phyloP scores from a whole-genome alignment of 2,329 filamentous ascomycete genomes.

The Chalaropsis ovoidea region DNA sequence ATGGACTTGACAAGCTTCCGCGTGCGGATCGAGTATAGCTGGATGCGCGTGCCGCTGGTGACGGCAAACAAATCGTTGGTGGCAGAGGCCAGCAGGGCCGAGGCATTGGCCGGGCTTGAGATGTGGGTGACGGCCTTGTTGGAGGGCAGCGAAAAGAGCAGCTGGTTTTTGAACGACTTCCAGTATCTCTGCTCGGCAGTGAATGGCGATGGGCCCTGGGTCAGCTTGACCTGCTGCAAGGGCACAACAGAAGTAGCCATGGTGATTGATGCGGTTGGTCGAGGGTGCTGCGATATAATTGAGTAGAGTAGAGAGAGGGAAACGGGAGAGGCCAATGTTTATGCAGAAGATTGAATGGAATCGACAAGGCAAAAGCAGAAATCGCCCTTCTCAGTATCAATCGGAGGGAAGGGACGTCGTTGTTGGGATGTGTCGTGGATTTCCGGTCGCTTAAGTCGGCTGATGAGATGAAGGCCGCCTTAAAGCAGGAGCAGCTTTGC shows the following conservation, averaged over 20 bases:
- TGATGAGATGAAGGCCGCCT: too few species aligned
- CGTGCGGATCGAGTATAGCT: constrained; percentile 86
- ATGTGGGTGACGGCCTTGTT: constrained; percentile 86
- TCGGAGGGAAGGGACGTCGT: not conserved
- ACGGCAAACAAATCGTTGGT: constrained; percentile 70
- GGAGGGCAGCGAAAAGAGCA: constrained; percentile 81
- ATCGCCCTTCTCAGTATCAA: not conserved
- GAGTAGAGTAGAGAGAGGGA: not conserved
- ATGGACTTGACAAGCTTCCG: constrained; percentile 90
- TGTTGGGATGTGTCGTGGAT: too few species aligned
- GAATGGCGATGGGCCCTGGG: constrained; percentile 68
- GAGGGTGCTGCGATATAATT: not conserved
- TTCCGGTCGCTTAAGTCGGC: too few species aligned
- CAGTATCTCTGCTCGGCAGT: constrained; percentile 94
- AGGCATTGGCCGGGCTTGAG: constrained; percentile 44
- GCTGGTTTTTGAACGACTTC: constrained; percentile 85
- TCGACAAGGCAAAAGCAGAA: not conserved
- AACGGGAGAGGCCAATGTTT: not conserved
- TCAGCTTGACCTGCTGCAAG: constrained; percentile 69
- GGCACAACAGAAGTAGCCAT: constrained; percentile 85
- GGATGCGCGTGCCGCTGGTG: constrained; percentile 85
- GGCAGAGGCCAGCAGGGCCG: constrained; percentile 37
- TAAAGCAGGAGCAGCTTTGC: too few species aligned
- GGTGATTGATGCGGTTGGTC: constrained; percentile 26
- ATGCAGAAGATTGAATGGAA: not conserved